Percentiles rank a stretch among this genome's conserved stretches.
Conservation (phyloP, 1,139 yeast genomes). For the Nakaseomyces glabratus region DNA sequence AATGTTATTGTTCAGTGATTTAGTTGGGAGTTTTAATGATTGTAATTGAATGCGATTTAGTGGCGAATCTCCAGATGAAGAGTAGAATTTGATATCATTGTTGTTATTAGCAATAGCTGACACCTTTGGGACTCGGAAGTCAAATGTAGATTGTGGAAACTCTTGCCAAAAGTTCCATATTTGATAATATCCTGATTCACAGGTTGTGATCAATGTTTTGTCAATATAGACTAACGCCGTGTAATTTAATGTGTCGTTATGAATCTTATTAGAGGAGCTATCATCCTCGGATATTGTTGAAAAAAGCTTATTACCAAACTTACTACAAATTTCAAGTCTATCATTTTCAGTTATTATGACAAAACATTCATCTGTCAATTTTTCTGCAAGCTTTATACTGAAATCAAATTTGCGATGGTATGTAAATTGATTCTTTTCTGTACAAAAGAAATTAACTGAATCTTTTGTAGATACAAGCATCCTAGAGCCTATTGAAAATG, state of each 20-base stretch:
- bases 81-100: slow-evolving; percentile 25
- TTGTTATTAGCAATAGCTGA: slow-evolving; percentile 19
- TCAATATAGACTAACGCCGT: slow-evolving; percentile 22
- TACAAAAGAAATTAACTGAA: background rate
- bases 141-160: slow-evolving; percentile 14
- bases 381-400: slow-evolving; percentile 16
- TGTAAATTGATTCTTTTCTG: slow-evolving; percentile 2
- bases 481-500: background rate
- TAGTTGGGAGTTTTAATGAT: slow-evolving; percentile 26
- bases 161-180: slow-evolving; percentile 28
- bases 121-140: slow-evolving; percentile 20
- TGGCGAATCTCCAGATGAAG: slow-evolving; percentile 22
- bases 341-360: slow-evolving; percentile 20
- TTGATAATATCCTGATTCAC: slow-evolving; percentile 23
- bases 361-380: slow-evolving; percentile 16
- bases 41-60: slow-evolving; percentile 16
- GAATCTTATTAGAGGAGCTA: background rate
- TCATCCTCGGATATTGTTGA: slow-evolving; percentile 11
- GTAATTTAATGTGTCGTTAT: background rate
- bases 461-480: slow-evolving; percentile 1
- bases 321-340: slow-evolving; percentile 18
- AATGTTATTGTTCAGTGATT: slow-evolving; percentile 26
- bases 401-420: slow-evolving; percentile 1
- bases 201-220: slow-evolving; percentile 16
- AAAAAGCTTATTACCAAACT: slow-evolving; percentile 25